Evolutionary conservation across 2,329 filamentous ascomycete genomes (phyloP).

Genomic region (Penicillium sp.): DNA sequence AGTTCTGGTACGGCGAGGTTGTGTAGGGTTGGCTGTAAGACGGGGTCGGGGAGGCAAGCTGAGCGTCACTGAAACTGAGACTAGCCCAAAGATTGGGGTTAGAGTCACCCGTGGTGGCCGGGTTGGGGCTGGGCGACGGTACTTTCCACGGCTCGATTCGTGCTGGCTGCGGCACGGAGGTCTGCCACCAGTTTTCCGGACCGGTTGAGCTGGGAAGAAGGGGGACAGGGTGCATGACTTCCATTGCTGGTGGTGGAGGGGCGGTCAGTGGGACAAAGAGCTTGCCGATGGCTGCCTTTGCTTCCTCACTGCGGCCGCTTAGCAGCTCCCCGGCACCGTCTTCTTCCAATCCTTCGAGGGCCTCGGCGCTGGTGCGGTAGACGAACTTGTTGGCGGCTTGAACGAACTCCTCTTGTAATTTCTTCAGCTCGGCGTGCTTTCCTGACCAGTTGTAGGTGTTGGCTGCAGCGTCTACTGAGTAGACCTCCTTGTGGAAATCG

Average conservation of each 20-base stretch:
- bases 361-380: conserved; percentile 81
- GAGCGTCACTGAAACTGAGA: conserved; percentile 68
- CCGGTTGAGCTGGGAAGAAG: conserved; percentile 78
- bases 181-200: conserved; percentile 75
- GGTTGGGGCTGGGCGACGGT: conserved; percentile 78
- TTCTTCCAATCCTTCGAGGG: conserved; percentile 92
- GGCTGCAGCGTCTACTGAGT: conserved; percentile 84
- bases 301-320: conserved; percentile 85
- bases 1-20: conserved; percentile 62
- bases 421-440: conserved; percentile 94
- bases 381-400: conserved; percentile 97
- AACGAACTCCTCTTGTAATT: conserved; percentile 92
- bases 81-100: conserved; percentile 72
- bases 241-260: conserved; percentile 81
- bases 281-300: conserved; percentile 78
- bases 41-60: conserved; percentile 72
- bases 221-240: conserved; percentile 80
- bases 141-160: conserved; percentile 87
- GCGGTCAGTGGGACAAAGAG: conserved; percentile 82
- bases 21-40: conserved; percentile 76
- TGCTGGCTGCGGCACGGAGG: conserved; percentile 62
- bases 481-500: conserved; percentile 93
- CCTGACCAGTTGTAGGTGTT: conserved; percentile 93
- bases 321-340: conserved; percentile 92
- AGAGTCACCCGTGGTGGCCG: conserved; percentile 68